Conservation (phyloP, 2,329 filamentous ascomycete species). For the Thyridium curvatum region DNA sequence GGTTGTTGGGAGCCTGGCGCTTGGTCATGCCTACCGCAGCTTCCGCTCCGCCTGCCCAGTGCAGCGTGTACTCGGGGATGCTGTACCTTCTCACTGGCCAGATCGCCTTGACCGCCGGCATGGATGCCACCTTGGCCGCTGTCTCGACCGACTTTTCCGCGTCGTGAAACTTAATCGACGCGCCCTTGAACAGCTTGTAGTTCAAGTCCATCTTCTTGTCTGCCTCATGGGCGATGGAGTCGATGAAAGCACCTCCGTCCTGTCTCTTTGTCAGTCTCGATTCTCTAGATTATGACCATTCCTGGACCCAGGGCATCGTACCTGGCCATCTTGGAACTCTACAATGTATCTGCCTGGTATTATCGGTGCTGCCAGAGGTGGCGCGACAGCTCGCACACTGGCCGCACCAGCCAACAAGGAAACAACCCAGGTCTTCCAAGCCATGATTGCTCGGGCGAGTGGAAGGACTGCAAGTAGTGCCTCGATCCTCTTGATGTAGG, state of each 20-base stretch:
- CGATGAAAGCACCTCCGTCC: slow-evolving; percentile 34
- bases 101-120: slow-evolving; percentile 39
- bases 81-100: slow-evolving; percentile 41
- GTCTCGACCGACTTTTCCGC: slow-evolving; percentile 34
- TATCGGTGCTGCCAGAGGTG: slow-evolving; percentile 7
- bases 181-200: slow-evolving; percentile 47
- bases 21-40: slow-evolving; percentile 18
- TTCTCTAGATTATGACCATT: background rate
- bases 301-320: no score
- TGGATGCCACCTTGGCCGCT: slow-evolving; percentile 29
- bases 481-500: no score
- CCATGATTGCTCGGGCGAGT: background rate
- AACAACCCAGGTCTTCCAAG: background rate
- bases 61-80: slow-evolving; percentile 36
- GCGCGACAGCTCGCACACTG: background rate
- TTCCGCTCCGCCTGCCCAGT: slow-evolving; percentile 31
- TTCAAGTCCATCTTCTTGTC: slow-evolving; percentile 40
- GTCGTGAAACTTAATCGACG: slow-evolving; percentile 46
- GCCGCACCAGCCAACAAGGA: background rate
- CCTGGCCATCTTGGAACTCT: slow-evolving; percentile 44
- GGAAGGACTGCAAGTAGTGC: background rate
- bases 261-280: slow-evolving; percentile 11
- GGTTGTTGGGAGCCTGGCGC: slow-evolving; percentile 18
- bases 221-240: slow-evolving; percentile 30
- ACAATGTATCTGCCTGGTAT: slow-evolving; percentile 45